These are phyloP conservation scores for Talaromyces islandicus DNA, from an alignment of 2,329 filamentous ascomycete genomes.

Conservation along the genomic window DNA sequence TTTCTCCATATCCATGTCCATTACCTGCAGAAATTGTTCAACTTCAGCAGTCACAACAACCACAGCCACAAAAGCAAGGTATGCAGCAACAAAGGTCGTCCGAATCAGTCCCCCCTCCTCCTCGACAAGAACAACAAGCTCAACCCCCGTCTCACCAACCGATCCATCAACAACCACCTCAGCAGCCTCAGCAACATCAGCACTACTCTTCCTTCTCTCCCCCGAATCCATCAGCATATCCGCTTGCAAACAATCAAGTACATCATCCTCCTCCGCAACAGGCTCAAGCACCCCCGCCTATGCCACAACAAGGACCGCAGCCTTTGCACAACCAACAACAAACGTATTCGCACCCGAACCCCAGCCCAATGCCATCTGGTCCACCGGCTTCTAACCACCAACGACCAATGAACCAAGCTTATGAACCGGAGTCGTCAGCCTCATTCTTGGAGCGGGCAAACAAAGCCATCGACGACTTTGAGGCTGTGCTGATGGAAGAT, in stretches of 20 bases:
- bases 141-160: constrained; percentile 8
- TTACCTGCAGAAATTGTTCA: constrained; percentile 28
- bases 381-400: constrained; percentile 16
- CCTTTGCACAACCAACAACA: constrained; percentile 4
- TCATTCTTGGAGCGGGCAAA: constrained; percentile 36
- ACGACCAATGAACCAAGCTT: constrained; percentile 1
- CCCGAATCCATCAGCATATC: constrained; percentile 11
- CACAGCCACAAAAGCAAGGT: constrained; percentile 14
- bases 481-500: constrained; percentile 39
- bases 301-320: constrained; percentile 7
- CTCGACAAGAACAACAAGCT: constrained; percentile 13
- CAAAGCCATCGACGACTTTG: constrained; percentile 41
- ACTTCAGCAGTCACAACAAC: constrained; percentile 24
- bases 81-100: constrained; percentile 14
- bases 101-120: background rate
- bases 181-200: constrained; percentile 4
- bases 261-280: constrained; percentile 2
- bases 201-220: constrained; percentile 20
- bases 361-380: constrained; percentile 13
- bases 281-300: constrained; percentile 3
- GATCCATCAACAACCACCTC: background rate
- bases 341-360: constrained; percentile 3
- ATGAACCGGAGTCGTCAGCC: constrained; percentile 20
- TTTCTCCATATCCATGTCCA: constrained; percentile 36
- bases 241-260: constrained; percentile 4